Percentiles rank a stretch among this genome's conserved stretches.
Conservation (phyloP, 495 filamentous ascomycete genomes). For the Penicillium cinerascens region DNA sequence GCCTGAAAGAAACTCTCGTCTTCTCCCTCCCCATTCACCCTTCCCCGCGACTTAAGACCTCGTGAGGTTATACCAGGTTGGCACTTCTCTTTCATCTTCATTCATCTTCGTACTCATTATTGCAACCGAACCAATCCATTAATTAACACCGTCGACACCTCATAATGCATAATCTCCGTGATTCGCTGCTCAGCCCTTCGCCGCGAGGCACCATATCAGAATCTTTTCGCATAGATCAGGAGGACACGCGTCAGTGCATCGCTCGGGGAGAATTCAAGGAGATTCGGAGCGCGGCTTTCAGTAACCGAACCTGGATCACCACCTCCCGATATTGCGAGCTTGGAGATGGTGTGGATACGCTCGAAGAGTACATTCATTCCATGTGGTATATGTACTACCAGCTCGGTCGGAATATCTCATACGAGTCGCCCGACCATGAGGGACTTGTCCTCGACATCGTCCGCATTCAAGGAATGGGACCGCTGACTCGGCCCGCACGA, state of each 20-base stretch:
- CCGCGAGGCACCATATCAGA: neutral
- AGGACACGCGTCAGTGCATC: conserved; percentile 5
- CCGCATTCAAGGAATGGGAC: conserved; percentile 20
- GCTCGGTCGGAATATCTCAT: conserved; percentile 10
- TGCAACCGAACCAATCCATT: neutral
- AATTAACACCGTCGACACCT: neutral
- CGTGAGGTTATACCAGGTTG: neutral
- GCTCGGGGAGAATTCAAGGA: conserved; percentile 16
- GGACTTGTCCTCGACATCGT: conserved; percentile 21
- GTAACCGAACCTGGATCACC: conserved; percentile 14
- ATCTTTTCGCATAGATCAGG: conserved; percentile 2
- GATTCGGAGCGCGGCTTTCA: conserved; percentile 9
- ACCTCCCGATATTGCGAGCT: conserved; percentile 17
- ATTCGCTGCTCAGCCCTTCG: conserved; percentile 11
- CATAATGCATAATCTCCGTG: conserved; percentile 17
- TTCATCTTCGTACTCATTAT: neutral
- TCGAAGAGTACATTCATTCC: conserved; percentile 15
- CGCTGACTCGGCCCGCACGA: conserved; percentile 10
- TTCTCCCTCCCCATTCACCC: neutral
- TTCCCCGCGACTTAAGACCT: neutral
- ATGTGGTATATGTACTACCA: conserved; percentile 22
- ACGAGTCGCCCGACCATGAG: conserved; percentile 17
- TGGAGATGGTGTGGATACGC: conserved; percentile 17
- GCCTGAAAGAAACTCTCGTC: neutral
- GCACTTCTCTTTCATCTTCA: neutral